phyloP scores from a whole-genome alignment of 345 rosid species.

The Aegle marmelos region DNA sequence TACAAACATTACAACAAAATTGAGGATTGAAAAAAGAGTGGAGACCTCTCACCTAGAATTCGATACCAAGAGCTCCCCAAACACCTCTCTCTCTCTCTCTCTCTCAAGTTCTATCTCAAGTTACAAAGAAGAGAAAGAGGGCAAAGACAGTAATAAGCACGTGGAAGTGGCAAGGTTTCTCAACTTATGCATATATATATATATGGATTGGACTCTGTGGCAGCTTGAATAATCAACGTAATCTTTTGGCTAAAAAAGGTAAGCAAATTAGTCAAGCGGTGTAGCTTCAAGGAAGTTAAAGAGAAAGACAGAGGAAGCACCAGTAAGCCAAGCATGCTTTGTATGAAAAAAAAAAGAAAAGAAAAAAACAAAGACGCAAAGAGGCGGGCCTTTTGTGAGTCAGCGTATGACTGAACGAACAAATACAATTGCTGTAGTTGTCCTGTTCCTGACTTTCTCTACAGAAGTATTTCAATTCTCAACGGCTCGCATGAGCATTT shows the following conservation, averaged over 20 bases:
- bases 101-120: background rate
- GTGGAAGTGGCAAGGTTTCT: background rate
- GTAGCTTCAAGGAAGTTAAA: slow-evolving; percentile 30
- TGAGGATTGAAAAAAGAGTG: background rate
- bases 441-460: too few species aligned
- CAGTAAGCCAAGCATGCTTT: slow-evolving; percentile 5
- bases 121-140: background rate
- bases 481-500: background rate
- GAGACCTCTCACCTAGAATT: slow-evolving; percentile 13
- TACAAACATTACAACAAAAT: background rate
- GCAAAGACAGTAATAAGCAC: background rate
- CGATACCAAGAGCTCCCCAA: background rate
- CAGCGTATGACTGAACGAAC: too few species aligned
- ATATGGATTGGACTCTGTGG: slow-evolving; percentile 6
- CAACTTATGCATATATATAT: background rate
- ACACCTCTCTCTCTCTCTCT: background rate
- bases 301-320: slow-evolving; percentile 23
- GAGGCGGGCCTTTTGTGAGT: background rate
- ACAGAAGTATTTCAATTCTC: too few species aligned
- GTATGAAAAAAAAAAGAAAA: background rate
- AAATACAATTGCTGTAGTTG: too few species aligned
- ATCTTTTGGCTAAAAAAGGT: background rate
- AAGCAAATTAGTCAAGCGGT: background rate
- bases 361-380: background rate
- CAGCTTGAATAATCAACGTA: slow-evolving; percentile 14